Conservation (phyloP, 345 rosid genomes). For the Brassica rapa region DNA sequence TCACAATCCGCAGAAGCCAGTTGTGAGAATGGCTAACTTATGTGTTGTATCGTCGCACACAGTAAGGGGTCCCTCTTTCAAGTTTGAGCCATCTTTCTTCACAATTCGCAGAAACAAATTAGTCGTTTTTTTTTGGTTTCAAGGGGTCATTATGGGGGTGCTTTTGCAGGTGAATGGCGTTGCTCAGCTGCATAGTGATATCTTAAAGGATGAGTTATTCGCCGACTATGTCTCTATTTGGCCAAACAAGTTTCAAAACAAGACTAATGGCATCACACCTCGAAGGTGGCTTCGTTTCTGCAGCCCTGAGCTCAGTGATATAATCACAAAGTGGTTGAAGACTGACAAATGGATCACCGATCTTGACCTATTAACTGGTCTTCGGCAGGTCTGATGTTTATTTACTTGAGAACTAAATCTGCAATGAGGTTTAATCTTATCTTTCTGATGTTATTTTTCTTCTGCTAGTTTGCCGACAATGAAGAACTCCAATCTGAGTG, state of each 20-base stretch:
- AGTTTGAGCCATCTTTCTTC: conserved; percentile 1
- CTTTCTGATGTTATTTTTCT: conserved; percentile 34
- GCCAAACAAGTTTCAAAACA: conserved; percentile 94
- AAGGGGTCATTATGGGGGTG: conserved; percentile 27
- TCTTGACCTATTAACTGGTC: conserved; percentile 85
- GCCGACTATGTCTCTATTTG: conserved; percentile 91
- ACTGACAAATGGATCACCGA: conserved; percentile 88
- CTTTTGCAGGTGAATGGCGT: conserved; percentile 88
- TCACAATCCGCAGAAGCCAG: conserved; percentile 82
- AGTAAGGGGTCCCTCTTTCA: conserved; percentile 47
- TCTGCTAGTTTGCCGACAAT: conserved; percentile 75
- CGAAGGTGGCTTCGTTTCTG: conserved; percentile 97
- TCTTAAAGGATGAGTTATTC: conserved; percentile 80
- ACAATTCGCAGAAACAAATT: not conserved
- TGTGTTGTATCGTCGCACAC: conserved; percentile 89
- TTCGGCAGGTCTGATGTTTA: conserved; percentile 60
- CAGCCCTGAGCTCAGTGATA: conserved; percentile 91
- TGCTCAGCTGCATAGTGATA: conserved; percentile 95
- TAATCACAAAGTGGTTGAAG: conserved; percentile 89
- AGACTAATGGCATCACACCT: conserved; percentile 96
- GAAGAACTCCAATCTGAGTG: conserved; percentile 80
- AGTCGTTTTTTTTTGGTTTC: conserved; percentile 9
- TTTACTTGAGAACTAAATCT: conserved; percentile 7
- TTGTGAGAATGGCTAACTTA: conserved; percentile 96
- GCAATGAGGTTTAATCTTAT: conserved; percentile 9